These are phyloP conservation scores for Cryptococcus depauperatus DNA, from an alignment of 1,284 basidiomycete species.

Conservation along the genomic window DNA sequence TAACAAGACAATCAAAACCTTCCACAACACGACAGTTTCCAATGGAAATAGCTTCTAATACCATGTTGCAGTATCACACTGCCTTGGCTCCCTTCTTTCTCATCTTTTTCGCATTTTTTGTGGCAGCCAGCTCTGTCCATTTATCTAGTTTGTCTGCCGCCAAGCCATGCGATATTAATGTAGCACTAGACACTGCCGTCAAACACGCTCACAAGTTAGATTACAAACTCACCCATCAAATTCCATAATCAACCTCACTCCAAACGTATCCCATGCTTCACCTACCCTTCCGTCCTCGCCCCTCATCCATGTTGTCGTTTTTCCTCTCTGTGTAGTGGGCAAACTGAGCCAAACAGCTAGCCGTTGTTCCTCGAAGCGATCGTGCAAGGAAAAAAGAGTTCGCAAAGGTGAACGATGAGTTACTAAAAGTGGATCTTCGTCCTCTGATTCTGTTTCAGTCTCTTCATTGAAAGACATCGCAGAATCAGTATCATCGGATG, in stretches of 20 bases:
- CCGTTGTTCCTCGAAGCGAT: constrained; percentile 32
- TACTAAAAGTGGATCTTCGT: too few species aligned
- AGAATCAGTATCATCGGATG: constrained; percentile 7
- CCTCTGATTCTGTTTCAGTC: constrained; percentile 3
- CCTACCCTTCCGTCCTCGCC: constrained; percentile 23
- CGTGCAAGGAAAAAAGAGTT: constrained; percentile 26
- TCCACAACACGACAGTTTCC: too few species aligned
- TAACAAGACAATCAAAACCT: too few species aligned
- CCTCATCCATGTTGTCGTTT: constrained; percentile 28
- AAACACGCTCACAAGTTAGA: not conserved
- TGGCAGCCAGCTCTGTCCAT: constrained; percentile 26
- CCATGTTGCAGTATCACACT: too few species aligned
- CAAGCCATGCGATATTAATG: constrained; percentile 20
- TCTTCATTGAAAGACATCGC: constrained; percentile 16
- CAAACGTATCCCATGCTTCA: constrained; percentile 28
- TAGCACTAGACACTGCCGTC: constrained; percentile 6
- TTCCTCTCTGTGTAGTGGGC: constrained; percentile 10
- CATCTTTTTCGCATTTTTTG: constrained; percentile 20
- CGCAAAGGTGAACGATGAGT: constrained; percentile 22
- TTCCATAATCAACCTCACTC: constrained; percentile 18
- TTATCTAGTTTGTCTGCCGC: constrained; percentile 29
- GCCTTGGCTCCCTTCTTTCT: constrained; percentile 16
- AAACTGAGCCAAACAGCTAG: constrained; percentile 29
- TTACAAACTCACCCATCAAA: constrained; percentile 22
- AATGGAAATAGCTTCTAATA: too few species aligned